Conservation (phyloP, 805 yeast species). For the Candida qinlingensis region DNA sequence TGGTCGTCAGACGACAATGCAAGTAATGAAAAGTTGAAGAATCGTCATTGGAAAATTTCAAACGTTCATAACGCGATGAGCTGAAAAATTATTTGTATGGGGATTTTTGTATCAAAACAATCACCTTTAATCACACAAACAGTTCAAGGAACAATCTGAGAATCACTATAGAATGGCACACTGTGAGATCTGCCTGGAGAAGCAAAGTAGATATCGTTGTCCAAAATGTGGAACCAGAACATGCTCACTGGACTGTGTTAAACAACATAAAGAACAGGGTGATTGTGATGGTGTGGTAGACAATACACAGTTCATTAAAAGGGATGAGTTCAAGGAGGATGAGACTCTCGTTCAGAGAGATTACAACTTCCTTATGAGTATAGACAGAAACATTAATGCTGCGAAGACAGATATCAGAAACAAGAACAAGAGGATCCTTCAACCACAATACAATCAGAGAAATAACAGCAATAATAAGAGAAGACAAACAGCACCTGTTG, state of each 20-base stretch:
- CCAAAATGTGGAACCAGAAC: slow-evolving; percentile 69
- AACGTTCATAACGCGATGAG: background rate
- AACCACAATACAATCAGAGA: slow-evolving; percentile 12
- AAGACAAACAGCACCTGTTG: slow-evolving; percentile 7
- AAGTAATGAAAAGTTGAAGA: no score
- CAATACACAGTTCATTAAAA: slow-evolving; percentile 50
- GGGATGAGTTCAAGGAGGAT: slow-evolving; percentile 38
- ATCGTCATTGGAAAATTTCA: background rate
- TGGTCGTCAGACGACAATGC: no score
- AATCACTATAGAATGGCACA: background rate
- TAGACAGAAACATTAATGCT: slow-evolving; percentile 57
- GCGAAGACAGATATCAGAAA: slow-evolving; percentile 46
- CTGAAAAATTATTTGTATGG: no score
- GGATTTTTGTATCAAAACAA: background rate
- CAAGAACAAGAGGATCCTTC: slow-evolving; percentile 40
- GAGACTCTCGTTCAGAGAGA: slow-evolving; percentile 58
- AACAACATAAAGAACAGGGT: slow-evolving; percentile 55
- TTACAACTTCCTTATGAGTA: slow-evolving; percentile 61
- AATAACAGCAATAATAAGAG: slow-evolving; percentile 4
- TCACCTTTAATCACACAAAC: no score
- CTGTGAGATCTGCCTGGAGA: slow-evolving; percentile 44
- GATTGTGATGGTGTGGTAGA: slow-evolving; percentile 67
- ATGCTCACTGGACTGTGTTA: slow-evolving; percentile 70
- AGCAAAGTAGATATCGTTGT: slow-evolving; percentile 61
- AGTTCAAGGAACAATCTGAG: no score